Evolutionary conservation across 306 rosid genomes (phyloP).

Genomic region (Cucumis melo): DNA sequence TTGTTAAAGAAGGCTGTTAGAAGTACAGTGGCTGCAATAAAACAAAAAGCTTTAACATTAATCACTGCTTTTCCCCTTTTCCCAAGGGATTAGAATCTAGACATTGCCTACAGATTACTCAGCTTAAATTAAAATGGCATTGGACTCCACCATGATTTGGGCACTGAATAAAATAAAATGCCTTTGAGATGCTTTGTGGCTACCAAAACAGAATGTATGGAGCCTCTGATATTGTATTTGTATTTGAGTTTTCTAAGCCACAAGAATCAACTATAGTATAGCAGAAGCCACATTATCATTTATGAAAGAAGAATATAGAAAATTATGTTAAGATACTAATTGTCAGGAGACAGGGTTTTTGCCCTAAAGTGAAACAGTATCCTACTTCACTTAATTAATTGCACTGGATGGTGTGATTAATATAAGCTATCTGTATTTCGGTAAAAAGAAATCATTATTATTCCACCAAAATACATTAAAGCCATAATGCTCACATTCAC

Average conservation of each 20-base stretch:
- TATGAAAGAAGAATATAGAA: neutral
- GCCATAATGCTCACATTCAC: neutral
- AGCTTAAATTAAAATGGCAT: neutral
- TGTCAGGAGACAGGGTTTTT: neutral
- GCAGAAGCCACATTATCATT: neutral
- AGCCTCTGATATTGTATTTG: no score
- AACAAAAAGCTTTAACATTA: neutral
- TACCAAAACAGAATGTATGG: neutral
- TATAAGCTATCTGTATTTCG: neutral
- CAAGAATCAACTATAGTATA: neutral
- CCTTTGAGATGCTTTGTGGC: neutral
- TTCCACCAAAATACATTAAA: neutral
- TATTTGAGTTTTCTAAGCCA: neutral
- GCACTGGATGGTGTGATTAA: neutral
- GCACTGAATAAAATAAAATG: neutral
- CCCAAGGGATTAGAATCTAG: constrained; percentile 8
- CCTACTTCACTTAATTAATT: neutral
- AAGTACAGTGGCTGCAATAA: neutral
- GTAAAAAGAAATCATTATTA: neutral
- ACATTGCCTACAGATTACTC: neutral
- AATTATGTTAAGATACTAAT: neutral
- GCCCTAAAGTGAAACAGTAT: neutral
- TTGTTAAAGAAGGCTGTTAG: neutral
- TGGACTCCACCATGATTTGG: neutral
- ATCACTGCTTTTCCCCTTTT: neutral